These are phyloP conservation scores for Ganoderma sp. DNA, from an alignment of 1,284 basidiomycete genomes.

Conservation along the genomic window DNA sequence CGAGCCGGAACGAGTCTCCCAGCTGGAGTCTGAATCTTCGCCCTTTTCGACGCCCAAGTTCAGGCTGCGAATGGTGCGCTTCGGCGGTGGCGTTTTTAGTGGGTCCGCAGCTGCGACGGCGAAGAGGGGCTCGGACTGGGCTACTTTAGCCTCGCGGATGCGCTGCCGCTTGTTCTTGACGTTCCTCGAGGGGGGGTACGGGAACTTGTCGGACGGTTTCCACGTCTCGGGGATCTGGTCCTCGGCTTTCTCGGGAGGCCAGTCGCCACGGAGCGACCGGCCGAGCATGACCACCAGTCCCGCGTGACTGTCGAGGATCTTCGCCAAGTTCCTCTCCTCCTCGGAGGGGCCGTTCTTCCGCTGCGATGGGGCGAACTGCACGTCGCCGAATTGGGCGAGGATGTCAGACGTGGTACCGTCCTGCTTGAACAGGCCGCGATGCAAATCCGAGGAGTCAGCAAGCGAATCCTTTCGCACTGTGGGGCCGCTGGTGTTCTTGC, in stretches of 20 bases:
- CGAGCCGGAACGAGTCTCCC: no score
- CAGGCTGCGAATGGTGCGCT: background rate
- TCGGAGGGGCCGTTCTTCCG: background rate
- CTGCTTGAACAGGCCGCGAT: no score
- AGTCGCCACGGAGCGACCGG: background rate
- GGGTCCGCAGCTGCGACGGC: background rate
- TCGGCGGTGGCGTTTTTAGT: background rate
- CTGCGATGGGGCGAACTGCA: no score
- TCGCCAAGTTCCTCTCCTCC: background rate
- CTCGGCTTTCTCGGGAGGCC: background rate
- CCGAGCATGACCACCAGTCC: background rate
- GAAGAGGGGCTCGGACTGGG: background rate
- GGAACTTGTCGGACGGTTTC: background rate
- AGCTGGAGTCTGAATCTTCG: no score
- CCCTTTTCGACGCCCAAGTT: background rate
- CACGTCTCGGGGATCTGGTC: background rate
- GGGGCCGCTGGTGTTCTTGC: no score
- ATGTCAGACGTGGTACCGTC: no score
- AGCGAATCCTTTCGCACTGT: no score
- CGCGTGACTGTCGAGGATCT: background rate
- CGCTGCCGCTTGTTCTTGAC: conserved; percentile 4
- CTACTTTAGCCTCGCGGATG: background rate
- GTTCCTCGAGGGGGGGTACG: background rate
- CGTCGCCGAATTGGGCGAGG: no score
- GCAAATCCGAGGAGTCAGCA: no score